phyloP scores from a whole-genome alignment of 129 eudicot genomes.

The Flaveria brownii region DNA sequence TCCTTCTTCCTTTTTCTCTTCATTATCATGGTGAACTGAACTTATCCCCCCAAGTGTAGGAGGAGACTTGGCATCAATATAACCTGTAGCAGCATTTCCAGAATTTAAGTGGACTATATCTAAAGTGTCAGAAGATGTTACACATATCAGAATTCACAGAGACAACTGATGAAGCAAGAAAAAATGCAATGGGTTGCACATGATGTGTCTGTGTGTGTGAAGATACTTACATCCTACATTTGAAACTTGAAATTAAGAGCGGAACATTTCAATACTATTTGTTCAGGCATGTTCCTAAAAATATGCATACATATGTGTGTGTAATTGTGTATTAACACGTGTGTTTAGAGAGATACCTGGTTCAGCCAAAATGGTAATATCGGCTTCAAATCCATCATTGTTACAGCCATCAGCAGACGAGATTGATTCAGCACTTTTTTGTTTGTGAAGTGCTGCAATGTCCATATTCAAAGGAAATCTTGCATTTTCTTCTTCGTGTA shows the following conservation, averaged over 20 bases:
- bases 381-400: constrained; percentile 33
- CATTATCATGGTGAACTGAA: constrained; percentile 20
- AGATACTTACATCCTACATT: neutral
- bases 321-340: neutral
- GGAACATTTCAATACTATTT: constrained; percentile 28
- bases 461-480: constrained; percentile 30
- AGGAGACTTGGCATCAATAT: constrained; percentile 30
- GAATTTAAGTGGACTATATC: constrained; percentile 19
- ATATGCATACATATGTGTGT: neutral
- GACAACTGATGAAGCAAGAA: constrained; percentile 36
- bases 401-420: constrained; percentile 28
- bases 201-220: neutral
- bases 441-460: constrained; percentile 32
- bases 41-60: constrained; percentile 34
- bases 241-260: constrained; percentile 3
- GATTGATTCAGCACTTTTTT: constrained; percentile 28
- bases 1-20: constrained; percentile 29
- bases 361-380: constrained; percentile 19
- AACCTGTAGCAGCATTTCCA: constrained; percentile 30
- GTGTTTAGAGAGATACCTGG: constrained; percentile 6
- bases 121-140: constrained; percentile 20
- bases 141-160: constrained; percentile 26
- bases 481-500: constrained; percentile 16
- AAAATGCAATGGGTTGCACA: neutral
- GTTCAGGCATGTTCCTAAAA: constrained; percentile 11